Evolutionary conservation across 305 asterid genomes (phyloP), one percentile per base, ranked within the genome.

Genomic region (Fraxinus sp.): DNA sequence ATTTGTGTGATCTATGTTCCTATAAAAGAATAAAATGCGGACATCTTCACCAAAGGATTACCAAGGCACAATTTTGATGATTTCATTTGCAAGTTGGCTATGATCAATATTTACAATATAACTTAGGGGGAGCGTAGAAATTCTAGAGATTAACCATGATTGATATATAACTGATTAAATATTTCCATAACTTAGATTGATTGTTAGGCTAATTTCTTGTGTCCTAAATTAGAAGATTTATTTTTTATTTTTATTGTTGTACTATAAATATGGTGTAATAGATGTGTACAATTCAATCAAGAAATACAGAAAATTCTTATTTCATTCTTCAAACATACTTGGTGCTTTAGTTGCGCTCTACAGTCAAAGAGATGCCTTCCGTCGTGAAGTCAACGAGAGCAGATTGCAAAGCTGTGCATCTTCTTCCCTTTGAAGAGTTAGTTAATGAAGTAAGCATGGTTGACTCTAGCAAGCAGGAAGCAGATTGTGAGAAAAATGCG

Each of bases 361-460:
- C 83, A 79, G 88, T 87, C 72, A 83, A 87, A 87, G 91, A 88
- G 86, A 79, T 87, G 73, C 80, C 86, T 86, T 89, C 97, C 83
- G 89, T 86, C 79, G 90, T 86, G 82, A 90, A 91, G 85, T 82
- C 90, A 36, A 82, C 82, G 41, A 86, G 90, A 84, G 79, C 83
- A 84, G 87, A 88, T 80, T 64, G 88, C 79, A 77, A 39, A 59
- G 14, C 43, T 77, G 86, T 86, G 49, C 93, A 97, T 41, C 91
- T 96, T 82, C 90, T 92, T 83, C 92, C 98, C 80, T 96, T 94
- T 77, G 88, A 89, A 83, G 97, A 92, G 81, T 89, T 94, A 76
- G 88, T 89, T 75, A 80, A 92, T 78, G 91, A 92, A 89, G 88
- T 82, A 77, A 85, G 87, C 77, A 59, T 79, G 24, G 43, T 73